phyloP scores from a whole-genome alignment of 208 protist genomes.

The Leishmania tarentolae region DNA sequence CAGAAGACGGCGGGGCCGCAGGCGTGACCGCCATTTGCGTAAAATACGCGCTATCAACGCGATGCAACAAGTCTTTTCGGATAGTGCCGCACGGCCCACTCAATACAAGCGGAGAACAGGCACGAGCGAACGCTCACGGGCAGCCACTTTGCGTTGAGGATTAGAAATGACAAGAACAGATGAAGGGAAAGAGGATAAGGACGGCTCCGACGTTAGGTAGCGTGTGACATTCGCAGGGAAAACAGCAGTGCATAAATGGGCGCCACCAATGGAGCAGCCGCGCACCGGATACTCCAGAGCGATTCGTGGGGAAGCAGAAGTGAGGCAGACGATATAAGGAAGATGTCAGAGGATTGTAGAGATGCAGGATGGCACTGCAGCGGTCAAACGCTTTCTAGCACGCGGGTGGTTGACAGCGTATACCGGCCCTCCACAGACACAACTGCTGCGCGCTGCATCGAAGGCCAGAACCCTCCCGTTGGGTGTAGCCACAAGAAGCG shows the following conservation, averaged over 20 bases:
- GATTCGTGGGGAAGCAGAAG: too few species aligned
- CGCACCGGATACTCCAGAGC: background rate
- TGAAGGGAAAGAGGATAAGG: background rate
- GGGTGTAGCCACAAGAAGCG: background rate
- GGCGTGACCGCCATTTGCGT: background rate
- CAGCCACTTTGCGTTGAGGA: background rate
- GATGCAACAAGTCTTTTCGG: background rate
- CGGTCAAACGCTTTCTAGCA: background rate
- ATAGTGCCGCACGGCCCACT: too few species aligned
- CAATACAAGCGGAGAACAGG: background rate
- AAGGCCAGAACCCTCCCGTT: background rate
- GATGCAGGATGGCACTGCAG: background rate
- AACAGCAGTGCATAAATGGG: background rate
- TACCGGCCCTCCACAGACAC: background rate
- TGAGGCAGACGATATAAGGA: background rate
- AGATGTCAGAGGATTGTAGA: background rate
- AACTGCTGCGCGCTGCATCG: background rate
- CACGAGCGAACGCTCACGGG: background rate
- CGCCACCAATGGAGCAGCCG: background rate
- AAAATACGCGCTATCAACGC: background rate
- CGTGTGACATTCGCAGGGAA: background rate
- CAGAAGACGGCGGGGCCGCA: background rate
- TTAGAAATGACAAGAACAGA: background rate
- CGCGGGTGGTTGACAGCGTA: background rate
- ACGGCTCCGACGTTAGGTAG: background rate